Percentiles rank a stretch among this genome's conserved stretches.
Conservation (phyloP, 768 basidiomycete species). For the Dioszegia crocea region DNA sequence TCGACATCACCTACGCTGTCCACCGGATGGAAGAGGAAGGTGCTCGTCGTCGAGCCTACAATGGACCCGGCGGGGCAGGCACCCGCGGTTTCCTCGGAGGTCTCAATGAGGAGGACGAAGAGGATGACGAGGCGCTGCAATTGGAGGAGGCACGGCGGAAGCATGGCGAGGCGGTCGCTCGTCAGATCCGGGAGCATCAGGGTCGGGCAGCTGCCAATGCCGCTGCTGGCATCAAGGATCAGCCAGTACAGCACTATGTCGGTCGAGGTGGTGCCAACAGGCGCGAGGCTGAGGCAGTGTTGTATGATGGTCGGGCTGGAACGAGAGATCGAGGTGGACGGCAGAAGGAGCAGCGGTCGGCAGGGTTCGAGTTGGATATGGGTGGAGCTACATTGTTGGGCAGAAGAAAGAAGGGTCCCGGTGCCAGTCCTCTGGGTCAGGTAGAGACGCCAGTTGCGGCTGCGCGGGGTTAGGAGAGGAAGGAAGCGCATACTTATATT, state of each 20-base stretch:
- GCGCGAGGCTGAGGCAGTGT: conserved; percentile 52
- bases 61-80: conserved; percentile 73
- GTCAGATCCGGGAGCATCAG: conserved; percentile 51
- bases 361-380: conserved; percentile 76
- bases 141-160: conserved; percentile 56
- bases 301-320: conserved; percentile 68
- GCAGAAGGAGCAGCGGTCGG: conserved; percentile 12
- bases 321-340: conserved; percentile 59
- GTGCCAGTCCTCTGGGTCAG: conserved; percentile 37
- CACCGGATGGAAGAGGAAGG: conserved; percentile 99
- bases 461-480: background rate
- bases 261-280: conserved; percentile 54
- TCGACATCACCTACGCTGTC: conserved; percentile 97
- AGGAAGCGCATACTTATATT: background rate
- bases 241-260: conserved; percentile 49
- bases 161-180: conserved; percentile 52
- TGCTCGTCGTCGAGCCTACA: conserved; percentile 73
- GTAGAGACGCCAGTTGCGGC: background rate
- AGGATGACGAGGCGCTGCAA: conserved; percentile 56
- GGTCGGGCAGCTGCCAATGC: conserved; percentile 47
- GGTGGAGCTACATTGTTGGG: conserved; percentile 82
- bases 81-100: conserved; percentile 71
- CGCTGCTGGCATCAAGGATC: conserved; percentile 45
- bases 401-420: conserved; percentile 47
- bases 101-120: conserved; percentile 91